These are phyloP conservation scores for Cladophialophora exuberans DNA, from an alignment of 2,329 filamentous ascomycete genomes.

Conservation along the genomic window DNA sequence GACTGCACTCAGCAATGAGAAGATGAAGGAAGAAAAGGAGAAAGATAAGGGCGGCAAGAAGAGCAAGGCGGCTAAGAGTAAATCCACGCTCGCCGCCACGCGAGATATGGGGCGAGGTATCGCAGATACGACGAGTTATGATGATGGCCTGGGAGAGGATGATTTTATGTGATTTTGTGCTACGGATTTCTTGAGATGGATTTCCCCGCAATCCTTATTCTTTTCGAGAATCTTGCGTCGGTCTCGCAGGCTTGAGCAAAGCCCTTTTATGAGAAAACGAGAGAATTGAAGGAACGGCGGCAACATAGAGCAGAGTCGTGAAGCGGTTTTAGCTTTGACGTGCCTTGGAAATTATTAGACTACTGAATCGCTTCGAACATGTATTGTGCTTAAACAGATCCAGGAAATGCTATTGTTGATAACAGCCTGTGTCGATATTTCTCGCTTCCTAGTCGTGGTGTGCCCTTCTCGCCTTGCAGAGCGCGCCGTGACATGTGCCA, in stretches of 20 bases:
- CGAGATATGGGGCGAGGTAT: constrained; percentile 56
- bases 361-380: background rate
- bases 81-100: constrained; percentile 73
- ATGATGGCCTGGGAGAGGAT: constrained; percentile 73
- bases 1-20: constrained; percentile 93
- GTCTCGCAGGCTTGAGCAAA: background rate
- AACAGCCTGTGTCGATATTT: too few species aligned
- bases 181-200: constrained; percentile 30
- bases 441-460: too few species aligned
- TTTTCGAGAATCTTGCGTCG: constrained; percentile 20
- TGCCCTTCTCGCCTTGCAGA: too few species aligned
- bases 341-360: too few species aligned
- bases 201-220: background rate
- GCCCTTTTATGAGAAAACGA: constrained; percentile 7
- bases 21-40: constrained; percentile 97
- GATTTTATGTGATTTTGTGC: constrained; percentile 56
- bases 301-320: background rate
- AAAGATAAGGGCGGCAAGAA: constrained; percentile 96
- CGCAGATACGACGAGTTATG: constrained; percentile 77
- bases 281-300: background rate
- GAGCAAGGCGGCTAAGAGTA: constrained; percentile 93
- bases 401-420: too few species aligned
- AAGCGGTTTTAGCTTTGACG: too few species aligned
- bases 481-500: too few species aligned
- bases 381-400: too few species aligned